phyloP scores from a whole-genome alignment of 2,329 filamentous ascomycete genomes.

The Podosphaera xanthii region DNA sequence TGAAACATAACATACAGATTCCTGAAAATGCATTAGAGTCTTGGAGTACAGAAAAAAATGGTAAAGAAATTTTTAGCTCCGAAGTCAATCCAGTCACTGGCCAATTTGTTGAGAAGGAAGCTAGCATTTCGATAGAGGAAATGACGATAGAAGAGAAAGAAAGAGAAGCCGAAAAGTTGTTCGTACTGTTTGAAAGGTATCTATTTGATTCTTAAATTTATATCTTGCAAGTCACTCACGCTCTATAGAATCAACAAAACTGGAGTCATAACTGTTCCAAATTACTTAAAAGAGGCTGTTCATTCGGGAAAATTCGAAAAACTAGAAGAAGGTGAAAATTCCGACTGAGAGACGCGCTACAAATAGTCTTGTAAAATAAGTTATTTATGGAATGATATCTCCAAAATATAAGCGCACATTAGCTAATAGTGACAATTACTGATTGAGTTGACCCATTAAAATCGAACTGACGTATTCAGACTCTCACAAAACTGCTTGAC shows the following conservation, averaged over 20 bases:
- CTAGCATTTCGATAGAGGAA: slow-evolving; percentile 28
- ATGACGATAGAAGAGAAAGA: slow-evolving; percentile 91
- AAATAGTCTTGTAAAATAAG: no score
- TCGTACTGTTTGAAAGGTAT: slow-evolving; percentile 16
- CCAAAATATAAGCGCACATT: no score
- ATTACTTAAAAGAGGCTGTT: slow-evolving; percentile 12
- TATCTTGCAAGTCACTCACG: slow-evolving; percentile 2
- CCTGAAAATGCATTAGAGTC: slow-evolving; percentile 41
- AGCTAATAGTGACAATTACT: no score
- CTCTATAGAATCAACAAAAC: slow-evolving; percentile 12
- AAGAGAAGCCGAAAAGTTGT: slow-evolving; percentile 30
- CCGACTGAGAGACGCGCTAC: slow-evolving; percentile 3
- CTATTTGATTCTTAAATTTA: not conserved
- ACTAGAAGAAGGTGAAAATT: slow-evolving; percentile 14
- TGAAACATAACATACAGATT: slow-evolving; percentile 60
- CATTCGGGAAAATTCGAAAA: slow-evolving; percentile 14
- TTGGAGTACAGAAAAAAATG: slow-evolving; percentile 18
- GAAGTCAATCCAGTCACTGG: slow-evolving; percentile 15
- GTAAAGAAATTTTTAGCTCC: slow-evolving; percentile 11
- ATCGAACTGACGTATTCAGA: no score
- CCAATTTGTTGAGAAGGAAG: slow-evolving; percentile 13
- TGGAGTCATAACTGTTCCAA: slow-evolving; percentile 13
- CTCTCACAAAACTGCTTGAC: no score
- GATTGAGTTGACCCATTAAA: no score
- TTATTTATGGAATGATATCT: no score